Conservation (phyloP, 768 basidiomycete genomes). For the Cyclocybe aegerita region DNA sequence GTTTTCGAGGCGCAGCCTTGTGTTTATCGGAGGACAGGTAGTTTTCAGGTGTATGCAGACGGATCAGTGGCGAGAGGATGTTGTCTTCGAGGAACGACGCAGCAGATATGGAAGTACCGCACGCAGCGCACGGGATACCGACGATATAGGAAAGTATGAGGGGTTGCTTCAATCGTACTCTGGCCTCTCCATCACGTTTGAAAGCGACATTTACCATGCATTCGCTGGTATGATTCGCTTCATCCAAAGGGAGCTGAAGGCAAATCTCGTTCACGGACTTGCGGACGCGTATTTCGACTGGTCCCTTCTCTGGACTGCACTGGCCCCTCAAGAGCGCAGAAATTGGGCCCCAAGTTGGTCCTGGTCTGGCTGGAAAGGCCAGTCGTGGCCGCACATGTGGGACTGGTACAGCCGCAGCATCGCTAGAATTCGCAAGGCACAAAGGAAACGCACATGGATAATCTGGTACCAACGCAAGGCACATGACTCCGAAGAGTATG, state of each 20-base stretch:
- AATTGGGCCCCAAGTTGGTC: constrained; percentile 7
- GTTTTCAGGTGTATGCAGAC: constrained; percentile 1
- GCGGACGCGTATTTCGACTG: constrained; percentile 11
- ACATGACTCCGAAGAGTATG: constrained; percentile 6
- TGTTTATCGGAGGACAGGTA: constrained; percentile 8
- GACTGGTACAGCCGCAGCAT: constrained; percentile 1
- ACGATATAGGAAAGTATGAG: constrained; percentile 7
- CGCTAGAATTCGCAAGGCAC: background rate
- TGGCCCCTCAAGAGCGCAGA: constrained; percentile 1
- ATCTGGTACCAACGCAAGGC: constrained; percentile 12
- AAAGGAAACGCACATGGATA: constrained; percentile 9
- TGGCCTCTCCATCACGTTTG: background rate
- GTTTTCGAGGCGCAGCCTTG: constrained; percentile 2
- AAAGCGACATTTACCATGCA: constrained; percentile 9
- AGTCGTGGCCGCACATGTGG: constrained; percentile 3
- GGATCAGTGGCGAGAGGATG: constrained; percentile 9
- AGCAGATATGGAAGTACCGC: background rate
- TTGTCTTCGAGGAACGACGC: constrained; percentile 1
- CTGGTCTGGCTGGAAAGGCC: constrained; percentile 9
- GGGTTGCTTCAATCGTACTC: constrained; percentile 2
- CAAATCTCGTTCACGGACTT: constrained; percentile 8
- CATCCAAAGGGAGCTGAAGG: background rate
- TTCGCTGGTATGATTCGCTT: constrained; percentile 2
- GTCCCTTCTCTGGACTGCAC: constrained; percentile 10
- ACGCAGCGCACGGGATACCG: no score